Evolutionary conservation across 768 basidiomycete genomes (phyloP), one percentile per base, ranked within the genome.

Genomic region (Clathrus columnatus): DNA sequence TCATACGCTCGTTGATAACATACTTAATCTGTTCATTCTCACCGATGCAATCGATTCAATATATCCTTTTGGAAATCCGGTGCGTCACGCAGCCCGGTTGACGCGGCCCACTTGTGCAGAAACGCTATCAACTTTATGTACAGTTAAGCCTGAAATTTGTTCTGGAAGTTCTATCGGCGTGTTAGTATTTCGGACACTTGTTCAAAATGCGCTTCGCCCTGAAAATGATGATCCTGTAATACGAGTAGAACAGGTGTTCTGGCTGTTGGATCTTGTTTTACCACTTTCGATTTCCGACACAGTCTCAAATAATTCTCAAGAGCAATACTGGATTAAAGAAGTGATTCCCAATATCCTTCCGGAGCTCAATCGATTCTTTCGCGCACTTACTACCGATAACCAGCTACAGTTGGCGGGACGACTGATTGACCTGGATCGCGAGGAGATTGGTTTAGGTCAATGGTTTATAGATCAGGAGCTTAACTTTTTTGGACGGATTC

Each of bases 391-490:
- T 54, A 71, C 77, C 2, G 77, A 81, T 53, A 77, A 71, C 43
- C 80, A 77, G 63, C 68, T 74, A 2, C 72, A 74, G 36, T 64
- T 89, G 23, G 63, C 88, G 24, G 68, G 74, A 47, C 74, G 80
- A 5, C 72, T 90, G 2, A 70, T 78, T 20, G 70, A 65, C 17
- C 66, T 89, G 14, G 88, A 91, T 59, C 65, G 72, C 5, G 81
- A 79, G 1, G 65, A 72, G 23, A 67, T 78, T 20, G 82, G 81
- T 2, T 67, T 85, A 1, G 83, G 79, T 17, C 83, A 85, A 57
- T 91, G 86, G 85, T 61, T 90, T 23, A 61, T 91, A 7, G 62
- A 68, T n/a, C 79, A 84, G 59, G 84, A 86, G 57, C 61, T 85
- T 56, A 80, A 79, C 63, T 68, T 73, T n/a, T 67, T 85, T 45